Conservation (phyloP, 2,329 filamentous ascomycete species). For the Huntiella omanensis region DNA sequence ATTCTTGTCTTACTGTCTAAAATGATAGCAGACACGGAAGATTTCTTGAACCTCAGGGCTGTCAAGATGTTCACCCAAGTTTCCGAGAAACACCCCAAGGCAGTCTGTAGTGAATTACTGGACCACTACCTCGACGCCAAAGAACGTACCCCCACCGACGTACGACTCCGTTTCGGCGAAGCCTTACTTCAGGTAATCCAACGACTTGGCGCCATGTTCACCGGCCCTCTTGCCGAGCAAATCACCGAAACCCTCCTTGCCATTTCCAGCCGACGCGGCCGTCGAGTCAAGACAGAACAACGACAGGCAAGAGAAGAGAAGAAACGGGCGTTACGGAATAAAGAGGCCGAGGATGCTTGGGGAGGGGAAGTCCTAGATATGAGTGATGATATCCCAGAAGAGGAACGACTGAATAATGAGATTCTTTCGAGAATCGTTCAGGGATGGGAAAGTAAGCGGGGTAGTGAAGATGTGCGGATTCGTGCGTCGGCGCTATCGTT, state of each 20-base stretch:
- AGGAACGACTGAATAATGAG: conserved; percentile 27
- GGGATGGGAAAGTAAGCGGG: conserved; percentile 48
- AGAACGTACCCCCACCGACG: conserved; percentile 40
- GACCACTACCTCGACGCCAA: conserved; percentile 48
- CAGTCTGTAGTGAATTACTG: conserved; percentile 41
- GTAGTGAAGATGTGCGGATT: conserved; percentile 50
- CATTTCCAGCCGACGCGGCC: conserved; percentile 43
- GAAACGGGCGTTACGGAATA: conserved; percentile 26
- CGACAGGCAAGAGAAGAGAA: conserved; percentile 34
- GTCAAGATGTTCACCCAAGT: conserved; percentile 47
- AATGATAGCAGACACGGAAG: conserved; percentile 46
- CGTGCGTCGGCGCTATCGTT: conserved; percentile 51
- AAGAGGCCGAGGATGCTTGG: conserved; percentile 34
- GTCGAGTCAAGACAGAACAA: conserved; percentile 38
- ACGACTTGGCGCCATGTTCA: conserved; percentile 35
- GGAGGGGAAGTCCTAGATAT: conserved; percentile 32
- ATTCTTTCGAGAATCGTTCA: conserved; percentile 39
- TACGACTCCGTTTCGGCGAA: conserved; percentile 50
- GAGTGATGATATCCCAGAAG: conserved; percentile 25
- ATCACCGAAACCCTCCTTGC: conserved; percentile 41
- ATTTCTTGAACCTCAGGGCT: conserved; percentile 52
- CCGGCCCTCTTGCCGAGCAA: conserved; percentile 30
- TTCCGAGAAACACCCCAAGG: conserved; percentile 40
- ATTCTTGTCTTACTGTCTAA: conserved; percentile 44
- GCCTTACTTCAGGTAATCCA: conserved; percentile 46